Conservation (phyloP, 2,329 filamentous ascomycete species). For the Albifimbria verrucaria region DNA sequence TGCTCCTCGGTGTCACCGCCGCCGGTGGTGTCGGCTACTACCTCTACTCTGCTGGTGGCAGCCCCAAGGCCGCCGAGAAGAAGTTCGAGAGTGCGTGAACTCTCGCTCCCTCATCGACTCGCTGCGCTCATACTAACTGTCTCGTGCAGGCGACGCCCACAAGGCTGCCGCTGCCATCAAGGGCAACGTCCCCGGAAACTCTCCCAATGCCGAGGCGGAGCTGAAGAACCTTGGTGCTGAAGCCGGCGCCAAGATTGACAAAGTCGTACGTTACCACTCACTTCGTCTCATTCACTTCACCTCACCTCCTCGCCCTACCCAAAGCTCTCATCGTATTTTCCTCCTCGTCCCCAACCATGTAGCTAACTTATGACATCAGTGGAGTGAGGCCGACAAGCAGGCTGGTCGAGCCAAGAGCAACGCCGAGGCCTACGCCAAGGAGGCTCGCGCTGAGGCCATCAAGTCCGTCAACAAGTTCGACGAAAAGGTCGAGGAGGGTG, state of each 20-base stretch:
- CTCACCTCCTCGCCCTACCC: background rate
- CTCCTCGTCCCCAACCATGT: no score
- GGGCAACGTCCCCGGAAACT: slow-evolving; percentile 60
- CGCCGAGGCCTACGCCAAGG: slow-evolving; percentile 57
- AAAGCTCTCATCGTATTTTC: background rate
- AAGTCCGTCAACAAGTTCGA: slow-evolving; percentile 82
- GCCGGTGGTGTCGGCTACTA: slow-evolving; percentile 80
- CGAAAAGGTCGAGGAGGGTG: slow-evolving; percentile 73
- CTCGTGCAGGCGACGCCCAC: slow-evolving; percentile 67
- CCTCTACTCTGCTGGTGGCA: slow-evolving; percentile 81
- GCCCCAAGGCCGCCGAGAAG: slow-evolving; percentile 79
- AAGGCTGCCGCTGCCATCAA: slow-evolving; percentile 64
- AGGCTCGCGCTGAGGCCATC: slow-evolving; percentile 60
- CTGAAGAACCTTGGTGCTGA: slow-evolving; percentile 44
- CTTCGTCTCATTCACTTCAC: background rate
- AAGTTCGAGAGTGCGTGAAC: slow-evolving; percentile 75
- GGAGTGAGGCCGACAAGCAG: slow-evolving; percentile 60
- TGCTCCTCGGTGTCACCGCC: slow-evolving; percentile 58
- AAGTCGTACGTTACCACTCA: slow-evolving; percentile 52
- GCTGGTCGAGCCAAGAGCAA: slow-evolving; percentile 59
- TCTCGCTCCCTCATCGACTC: no score
- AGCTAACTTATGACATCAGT: slow-evolving; percentile 13
- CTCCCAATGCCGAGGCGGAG: slow-evolving; percentile 62
- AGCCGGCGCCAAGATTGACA: slow-evolving; percentile 65
- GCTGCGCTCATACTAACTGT: background rate